These are phyloP conservation scores for Ascoidea tarda DNA, from an alignment of 805 yeast genomes.

Conservation along the genomic window DNA sequence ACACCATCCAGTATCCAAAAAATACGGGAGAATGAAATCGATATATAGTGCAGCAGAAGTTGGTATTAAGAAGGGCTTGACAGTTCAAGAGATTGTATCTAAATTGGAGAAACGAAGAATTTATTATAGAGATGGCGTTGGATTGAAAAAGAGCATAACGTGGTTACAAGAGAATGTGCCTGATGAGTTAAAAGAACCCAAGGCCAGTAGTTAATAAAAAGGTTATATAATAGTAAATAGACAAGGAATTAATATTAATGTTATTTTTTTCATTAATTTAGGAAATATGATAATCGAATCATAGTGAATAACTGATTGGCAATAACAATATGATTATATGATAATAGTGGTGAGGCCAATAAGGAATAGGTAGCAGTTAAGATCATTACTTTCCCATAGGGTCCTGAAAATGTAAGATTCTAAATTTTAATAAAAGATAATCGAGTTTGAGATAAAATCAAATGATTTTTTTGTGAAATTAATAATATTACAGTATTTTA, in stretches of 20 bases:
- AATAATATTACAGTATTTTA: no score
- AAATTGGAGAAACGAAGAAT: conserved; percentile 3
- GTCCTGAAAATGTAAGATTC: no score
- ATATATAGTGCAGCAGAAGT: conserved; percentile 6
- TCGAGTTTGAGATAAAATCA: no score
- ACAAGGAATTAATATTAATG: background rate
- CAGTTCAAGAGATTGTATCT: conserved; percentile 1
- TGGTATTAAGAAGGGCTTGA: conserved; percentile 3
- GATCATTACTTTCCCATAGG: no score
- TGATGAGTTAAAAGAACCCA: conserved; percentile 1
- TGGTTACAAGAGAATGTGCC: conserved; percentile 9
- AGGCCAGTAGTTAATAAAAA: background rate
- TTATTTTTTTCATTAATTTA: no score
- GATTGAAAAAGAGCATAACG: conserved; percentile 4
- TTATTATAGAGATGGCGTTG: conserved; percentile 4
- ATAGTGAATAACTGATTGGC: background rate
- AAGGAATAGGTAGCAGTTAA: no score
- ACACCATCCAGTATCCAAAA: conserved; percentile 12
- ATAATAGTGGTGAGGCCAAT: background rate
- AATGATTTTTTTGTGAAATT: no score
- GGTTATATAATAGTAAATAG: background rate
- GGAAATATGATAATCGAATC: background rate
- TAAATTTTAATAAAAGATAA: no score
- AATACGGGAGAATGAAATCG: conserved; percentile 9
- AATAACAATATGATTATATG: background rate